Conservation (phyloP, 2,329 filamentous ascomycete species). For the Stachybotrys chlorohalonatus region DNA sequence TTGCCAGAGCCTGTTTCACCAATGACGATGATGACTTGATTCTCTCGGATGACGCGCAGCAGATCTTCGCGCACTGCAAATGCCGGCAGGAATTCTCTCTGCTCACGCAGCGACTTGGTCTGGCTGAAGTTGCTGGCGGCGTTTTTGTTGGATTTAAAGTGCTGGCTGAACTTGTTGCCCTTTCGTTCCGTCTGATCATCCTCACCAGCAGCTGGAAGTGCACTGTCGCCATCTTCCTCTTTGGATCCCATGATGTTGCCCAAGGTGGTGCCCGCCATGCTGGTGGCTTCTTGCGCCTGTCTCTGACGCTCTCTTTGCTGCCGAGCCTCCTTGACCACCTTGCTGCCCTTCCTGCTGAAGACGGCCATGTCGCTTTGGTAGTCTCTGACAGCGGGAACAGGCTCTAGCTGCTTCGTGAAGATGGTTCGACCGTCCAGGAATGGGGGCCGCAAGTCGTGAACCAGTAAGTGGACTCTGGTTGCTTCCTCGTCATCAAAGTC, state of each 20-base stretch:
- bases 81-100: slow-evolving; percentile 86
- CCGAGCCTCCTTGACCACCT: slow-evolving; percentile 80
- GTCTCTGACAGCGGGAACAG: slow-evolving; percentile 85
- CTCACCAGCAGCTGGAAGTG: slow-evolving; percentile 65
- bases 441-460: slow-evolving; percentile 88
- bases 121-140: slow-evolving; percentile 87
- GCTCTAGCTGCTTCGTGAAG: slow-evolving; percentile 95
- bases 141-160: slow-evolving; percentile 72
- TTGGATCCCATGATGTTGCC: slow-evolving; percentile 95
- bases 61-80: slow-evolving; percentile 95
- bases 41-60: slow-evolving; percentile 84
- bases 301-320: slow-evolving; percentile 90
- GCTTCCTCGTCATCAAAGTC: slow-evolving; percentile 91
- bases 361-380: slow-evolving; percentile 98
- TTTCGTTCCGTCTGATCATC: slow-evolving; percentile 49
- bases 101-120: slow-evolving; percentile 82
- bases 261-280: slow-evolving; percentile 79
- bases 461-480: slow-evolving; percentile 79
- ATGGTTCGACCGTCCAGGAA: slow-evolving; percentile 92
- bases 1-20: slow-evolving; percentile 97
- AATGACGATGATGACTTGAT: slow-evolving; percentile 94
- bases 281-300: slow-evolving; percentile 92
- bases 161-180: slow-evolving; percentile 73
- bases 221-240: slow-evolving; percentile 87
- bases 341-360: slow-evolving; percentile 90